Evolutionary conservation across 2,329 filamentous ascomycete genomes (phyloP), one percentile per base, ranked within the genome.

Genomic region (Emmonsiellopsis sp.): DNA sequence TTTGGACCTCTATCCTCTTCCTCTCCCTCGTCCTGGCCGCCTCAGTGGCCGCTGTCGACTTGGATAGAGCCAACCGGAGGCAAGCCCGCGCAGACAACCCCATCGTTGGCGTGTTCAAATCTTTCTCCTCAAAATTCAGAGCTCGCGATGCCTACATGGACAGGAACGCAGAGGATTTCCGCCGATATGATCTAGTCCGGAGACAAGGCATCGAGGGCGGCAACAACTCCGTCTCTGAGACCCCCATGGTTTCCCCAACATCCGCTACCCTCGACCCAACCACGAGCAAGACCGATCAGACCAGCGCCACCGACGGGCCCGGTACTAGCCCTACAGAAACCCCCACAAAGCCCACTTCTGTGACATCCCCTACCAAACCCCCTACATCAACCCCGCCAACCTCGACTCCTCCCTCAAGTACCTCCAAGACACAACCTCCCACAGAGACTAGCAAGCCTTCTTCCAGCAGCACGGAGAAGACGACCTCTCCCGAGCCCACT

Each of bases 381-480:
- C 41, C 57, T 37, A 10, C 34, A n/a, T 46, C 31, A 43, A 47
- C n/a, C 15, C 16, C 15, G 8, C 34, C 54, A 26, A n/a, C 30
- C 2, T 52, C 59, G 8, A 60, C 65, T 3, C 62, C 67, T 16
- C 66, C 62, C 26, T 51, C 57, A n/a, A 53, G 56, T 41, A 32
- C 67, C 51, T 61, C 68, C 44, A 70, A 57, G 38, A 55, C 58
- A 10, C 48, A 61, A 1, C 3, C 20, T 26, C 20, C 20, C 20
- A 26, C 20, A 5, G 20, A 26, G 20, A 26, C 20, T 26, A 26
- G 20, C 20, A 52, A 59, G 2, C 32, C 58, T n/a, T 52, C 59
- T 38, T 60, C 62, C 32, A 61, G 58, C 30, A 61, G 60, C 35
- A 53, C 26, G 9, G 41, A 34, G 13, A 26, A 26, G 20, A 26